Evolutionary conservation across 768 basidiomycete species (phyloP).

Genomic region (Boletus edulis): DNA sequence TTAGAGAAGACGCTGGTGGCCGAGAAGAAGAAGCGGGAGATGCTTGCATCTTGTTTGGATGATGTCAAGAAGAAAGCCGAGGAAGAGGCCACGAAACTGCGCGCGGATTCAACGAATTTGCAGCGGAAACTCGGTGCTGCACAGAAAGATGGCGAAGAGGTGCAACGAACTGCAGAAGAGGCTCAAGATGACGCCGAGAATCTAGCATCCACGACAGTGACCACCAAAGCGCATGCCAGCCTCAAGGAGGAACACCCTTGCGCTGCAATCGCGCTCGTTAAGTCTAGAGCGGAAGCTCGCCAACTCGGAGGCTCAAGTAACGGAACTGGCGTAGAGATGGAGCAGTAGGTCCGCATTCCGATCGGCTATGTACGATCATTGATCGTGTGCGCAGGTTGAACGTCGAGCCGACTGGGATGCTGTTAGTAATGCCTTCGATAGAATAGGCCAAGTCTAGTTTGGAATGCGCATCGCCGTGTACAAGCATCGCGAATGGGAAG

Average conservation of each 20-base stretch:
- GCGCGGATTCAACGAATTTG: slow-evolving; percentile 31
- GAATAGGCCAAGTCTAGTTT: no score
- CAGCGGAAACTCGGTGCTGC: slow-evolving; percentile 38
- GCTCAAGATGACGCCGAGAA: slow-evolving; percentile 32
- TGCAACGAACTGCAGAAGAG: slow-evolving; percentile 31
- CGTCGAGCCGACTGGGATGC: slow-evolving; percentile 54
- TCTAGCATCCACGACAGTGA: slow-evolving; percentile 45
- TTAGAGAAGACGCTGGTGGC: slow-evolving; percentile 48
- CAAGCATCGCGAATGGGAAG: no score
- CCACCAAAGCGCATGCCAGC: slow-evolving; percentile 32
- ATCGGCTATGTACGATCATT: neutral
- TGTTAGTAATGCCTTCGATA: no score
- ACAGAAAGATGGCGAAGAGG: slow-evolving; percentile 35
- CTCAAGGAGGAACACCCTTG: slow-evolving; percentile 41
- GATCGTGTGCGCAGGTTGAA: slow-evolving; percentile 34
- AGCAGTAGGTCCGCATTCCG: slow-evolving; percentile 46
- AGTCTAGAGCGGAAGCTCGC: slow-evolving; percentile 68
- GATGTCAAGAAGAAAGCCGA: slow-evolving; percentile 44
- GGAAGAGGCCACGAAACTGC: slow-evolving; percentile 38
- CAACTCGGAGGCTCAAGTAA: slow-evolving; percentile 65
- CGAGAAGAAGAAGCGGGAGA: slow-evolving; percentile 53
- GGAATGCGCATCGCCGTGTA: no score
- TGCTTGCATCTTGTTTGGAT: slow-evolving; percentile 41
- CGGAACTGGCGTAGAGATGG: slow-evolving; percentile 67
- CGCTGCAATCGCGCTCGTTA: slow-evolving; percentile 40